Percentiles rank a stretch among this genome's conserved stretches.
Conservation (phyloP, 805 yeast genomes). For the Suhomyces canberraensis region DNA sequence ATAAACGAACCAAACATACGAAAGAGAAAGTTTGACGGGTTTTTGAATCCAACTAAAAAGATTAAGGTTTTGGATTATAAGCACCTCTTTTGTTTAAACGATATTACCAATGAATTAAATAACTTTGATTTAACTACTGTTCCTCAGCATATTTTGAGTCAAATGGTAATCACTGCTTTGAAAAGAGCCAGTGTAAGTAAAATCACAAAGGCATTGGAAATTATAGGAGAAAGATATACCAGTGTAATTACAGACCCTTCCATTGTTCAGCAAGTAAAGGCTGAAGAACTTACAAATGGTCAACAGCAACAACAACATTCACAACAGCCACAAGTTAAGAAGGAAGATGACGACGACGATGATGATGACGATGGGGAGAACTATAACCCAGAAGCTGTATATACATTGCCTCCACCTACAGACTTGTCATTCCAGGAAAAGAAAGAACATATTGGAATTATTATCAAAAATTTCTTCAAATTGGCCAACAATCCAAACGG, state of each 20-base stretch:
- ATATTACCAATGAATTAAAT: conserved; percentile 55
- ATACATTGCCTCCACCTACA: conserved; percentile 57
- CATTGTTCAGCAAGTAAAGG: conserved; percentile 2
- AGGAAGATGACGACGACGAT: conserved; percentile 15
- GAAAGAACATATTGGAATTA: conserved; percentile 52
- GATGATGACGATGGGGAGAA: conserved; percentile 20
- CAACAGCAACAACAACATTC: background rate
- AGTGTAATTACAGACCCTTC: conserved; percentile 24
- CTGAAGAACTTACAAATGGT: background rate
- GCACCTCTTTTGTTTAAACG: conserved; percentile 65
- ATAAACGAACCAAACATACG: conserved; percentile 28
- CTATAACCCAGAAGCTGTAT: conserved; percentile 41
- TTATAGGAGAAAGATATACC: conserved; percentile 63
- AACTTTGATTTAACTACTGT: conserved; percentile 69
- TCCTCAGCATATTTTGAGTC: conserved; percentile 59
- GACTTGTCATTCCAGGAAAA: conserved; percentile 52
- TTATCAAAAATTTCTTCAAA: conserved; percentile 57
- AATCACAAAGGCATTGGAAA: conserved; percentile 64
- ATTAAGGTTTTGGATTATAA: conserved; percentile 45
- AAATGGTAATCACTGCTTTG: conserved; percentile 67
- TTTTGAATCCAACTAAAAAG: conserved; percentile 29
- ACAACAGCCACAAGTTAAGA: conserved; percentile 1
- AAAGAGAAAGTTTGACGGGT: conserved; percentile 43
- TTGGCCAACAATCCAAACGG: conserved; percentile 34
- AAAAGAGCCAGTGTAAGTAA: conserved; percentile 48